Base-by-base conservation (phyloP, 192 early-diverging fungal genomes). In the Coemansia sp. region DNA sequence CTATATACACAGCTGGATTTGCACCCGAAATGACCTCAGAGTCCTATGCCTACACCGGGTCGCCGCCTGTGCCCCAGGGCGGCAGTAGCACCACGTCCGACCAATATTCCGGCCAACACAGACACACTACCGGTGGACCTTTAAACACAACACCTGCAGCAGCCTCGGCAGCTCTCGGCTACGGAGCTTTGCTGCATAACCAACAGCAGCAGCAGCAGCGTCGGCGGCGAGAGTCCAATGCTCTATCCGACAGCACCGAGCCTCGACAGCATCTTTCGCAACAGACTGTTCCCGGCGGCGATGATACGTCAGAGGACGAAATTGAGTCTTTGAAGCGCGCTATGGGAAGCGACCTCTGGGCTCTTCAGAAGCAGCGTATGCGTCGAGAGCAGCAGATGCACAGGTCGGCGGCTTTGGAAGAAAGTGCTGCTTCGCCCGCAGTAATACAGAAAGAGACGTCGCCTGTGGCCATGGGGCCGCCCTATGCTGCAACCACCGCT, bases 301-400 rank as follows among this genome's bases (percentile, higher is more conserved):
- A 64, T 15, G 74, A 73, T 11, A 73, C 74, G 34, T 82, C 79
- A 1, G 79, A 82, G 61, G 79, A 82, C 61, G 79, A 82, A 48
- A 82, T 82, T 35, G 79, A 82, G 58, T 73, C 75, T 71, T 61
- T 82, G 37, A 72, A 76, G 61, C 79, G 74, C 15, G 71, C 68
- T 11, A 82, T 82, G 79, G 75, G 71, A 20, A 76, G 71, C 65
- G 73, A 82, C 71, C 72, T 66, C 67, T 73, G 73, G 79, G 70
- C 74, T 1, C 65, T 76, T 5, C 73, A 76, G 64, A 75, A 71
- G 65, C 79, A 82, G 65, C 74, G 70, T n/a, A 69, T 80, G 70
- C 78, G 74, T 18, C 68, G 54, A 52, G 79, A 72, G 58, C 70
- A 72, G 41, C 70, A 72, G 41, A 33, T 65, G 70, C 61, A 62